phyloP scores from a whole-genome alignment of 345 rosid species.

The Aquilaria sinensis region DNA sequence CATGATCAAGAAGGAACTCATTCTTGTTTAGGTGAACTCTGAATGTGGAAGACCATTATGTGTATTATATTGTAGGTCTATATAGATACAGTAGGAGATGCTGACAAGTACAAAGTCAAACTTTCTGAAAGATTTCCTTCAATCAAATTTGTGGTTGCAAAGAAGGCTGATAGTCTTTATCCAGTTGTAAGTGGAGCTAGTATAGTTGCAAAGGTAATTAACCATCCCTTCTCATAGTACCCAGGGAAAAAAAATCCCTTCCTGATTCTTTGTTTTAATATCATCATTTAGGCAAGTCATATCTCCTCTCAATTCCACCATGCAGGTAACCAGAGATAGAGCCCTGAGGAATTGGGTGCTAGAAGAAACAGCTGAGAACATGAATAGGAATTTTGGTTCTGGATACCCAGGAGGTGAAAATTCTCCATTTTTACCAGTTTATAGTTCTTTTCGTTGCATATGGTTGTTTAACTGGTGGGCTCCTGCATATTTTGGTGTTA shows the following conservation, averaged over 20 bases:
- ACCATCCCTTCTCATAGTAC: not conserved
- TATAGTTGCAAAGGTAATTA: slow-evolving; percentile 90
- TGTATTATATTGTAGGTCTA: slow-evolving; percentile 47
- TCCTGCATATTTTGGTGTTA: slow-evolving; percentile 16
- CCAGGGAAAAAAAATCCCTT: not conserved
- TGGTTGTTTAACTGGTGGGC: slow-evolving; percentile 3
- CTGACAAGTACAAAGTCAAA: slow-evolving; percentile 78
- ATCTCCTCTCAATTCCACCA: slow-evolving; percentile 8
- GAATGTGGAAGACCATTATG: slow-evolving; percentile 7
- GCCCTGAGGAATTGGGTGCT: slow-evolving; percentile 77
- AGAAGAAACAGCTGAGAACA: slow-evolving; percentile 73
- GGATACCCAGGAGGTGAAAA: slow-evolving; percentile 94
- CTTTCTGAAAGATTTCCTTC: slow-evolving; percentile 74
- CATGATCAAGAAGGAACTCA: no score
- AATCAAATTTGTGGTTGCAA: slow-evolving; percentile 80
- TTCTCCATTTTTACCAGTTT: not conserved
- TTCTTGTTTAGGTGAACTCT: not conserved
- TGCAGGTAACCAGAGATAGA: slow-evolving; percentile 87
- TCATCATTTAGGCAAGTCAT: not conserved
- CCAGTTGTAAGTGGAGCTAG: slow-evolving; percentile 97
- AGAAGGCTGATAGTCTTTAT: slow-evolving; percentile 95
- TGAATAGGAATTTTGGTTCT: slow-evolving; percentile 75
- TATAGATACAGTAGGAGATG: slow-evolving; percentile 90
- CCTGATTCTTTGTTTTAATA: not conserved
- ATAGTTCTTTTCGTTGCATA: not conserved